Conservation (phyloP, 2,329 filamentous ascomycete species). For the Escovopsis sp. region DNA sequence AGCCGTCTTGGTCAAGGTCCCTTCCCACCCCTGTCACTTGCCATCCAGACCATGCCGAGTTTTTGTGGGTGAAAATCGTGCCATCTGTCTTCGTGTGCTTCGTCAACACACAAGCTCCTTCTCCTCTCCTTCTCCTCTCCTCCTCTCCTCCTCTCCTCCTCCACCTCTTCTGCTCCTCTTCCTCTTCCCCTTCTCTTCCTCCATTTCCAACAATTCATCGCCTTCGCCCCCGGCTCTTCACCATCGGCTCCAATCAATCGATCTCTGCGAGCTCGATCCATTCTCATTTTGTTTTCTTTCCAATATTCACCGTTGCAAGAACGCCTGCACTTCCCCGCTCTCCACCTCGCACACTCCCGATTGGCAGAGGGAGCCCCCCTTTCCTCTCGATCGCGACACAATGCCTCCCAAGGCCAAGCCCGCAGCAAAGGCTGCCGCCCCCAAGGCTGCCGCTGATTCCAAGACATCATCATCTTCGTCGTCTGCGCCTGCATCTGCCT, state of each 20-base stretch:
- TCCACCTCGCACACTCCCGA: background rate
- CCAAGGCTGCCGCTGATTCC: conserved; percentile 9
- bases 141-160: background rate
- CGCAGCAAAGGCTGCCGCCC: conserved; percentile 6
- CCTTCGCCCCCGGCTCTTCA: background rate
- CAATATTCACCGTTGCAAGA: background rate
- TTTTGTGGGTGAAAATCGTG: too few species aligned
- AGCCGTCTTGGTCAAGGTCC: too few species aligned
- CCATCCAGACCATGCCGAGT: too few species aligned
- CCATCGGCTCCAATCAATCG: too few species aligned
- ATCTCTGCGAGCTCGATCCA: too few species aligned
- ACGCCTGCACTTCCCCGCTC: background rate
- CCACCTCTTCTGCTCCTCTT: too few species aligned
- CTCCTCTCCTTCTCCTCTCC: background rate
- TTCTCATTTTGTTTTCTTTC: too few species aligned
- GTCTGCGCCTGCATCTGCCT: too few species aligned
- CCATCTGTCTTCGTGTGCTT: too few species aligned
- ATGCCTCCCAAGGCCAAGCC: conserved; percentile 19
- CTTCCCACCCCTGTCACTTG: background rate
- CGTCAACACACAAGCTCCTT: conserved; percentile 1
- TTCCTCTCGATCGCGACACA: conserved; percentile 7
- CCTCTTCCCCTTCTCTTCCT: background rate
- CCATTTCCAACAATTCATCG: too few species aligned
- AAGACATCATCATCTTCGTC: too few species aligned
- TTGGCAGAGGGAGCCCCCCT: background rate